Conservation (phyloP, 2,329 filamentous ascomycete species). For the Diaporthe citriasiana region DNA sequence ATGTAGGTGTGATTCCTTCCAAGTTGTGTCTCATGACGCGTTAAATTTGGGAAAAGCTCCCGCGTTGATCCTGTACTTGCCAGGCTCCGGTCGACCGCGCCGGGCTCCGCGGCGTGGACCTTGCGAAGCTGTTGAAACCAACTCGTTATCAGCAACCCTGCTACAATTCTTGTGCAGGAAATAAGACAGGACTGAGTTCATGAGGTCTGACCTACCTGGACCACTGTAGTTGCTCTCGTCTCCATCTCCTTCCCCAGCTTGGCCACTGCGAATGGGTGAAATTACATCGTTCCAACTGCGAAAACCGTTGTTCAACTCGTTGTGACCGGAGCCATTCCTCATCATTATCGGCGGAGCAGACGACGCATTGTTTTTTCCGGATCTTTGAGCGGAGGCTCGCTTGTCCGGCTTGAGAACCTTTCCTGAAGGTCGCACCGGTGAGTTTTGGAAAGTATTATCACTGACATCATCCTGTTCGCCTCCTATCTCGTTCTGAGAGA, state of each 20-base stretch:
- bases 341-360: not conserved
- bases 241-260: not conserved
- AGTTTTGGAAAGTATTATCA: not conserved
- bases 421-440: not conserved
- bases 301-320: not conserved
- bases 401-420: not conserved
- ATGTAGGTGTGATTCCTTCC: not conserved
- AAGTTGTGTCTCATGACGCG: not conserved
- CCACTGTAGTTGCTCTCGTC: not conserved
- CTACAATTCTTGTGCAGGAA: not conserved
- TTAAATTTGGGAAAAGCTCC: not conserved
- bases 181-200: not conserved
- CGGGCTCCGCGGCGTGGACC: not conserved
- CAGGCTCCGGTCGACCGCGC: not conserved
- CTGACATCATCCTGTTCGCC: not conserved
- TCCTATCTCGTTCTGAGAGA: not conserved
- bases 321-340: not conserved
- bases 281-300: not conserved
- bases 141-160: not conserved
- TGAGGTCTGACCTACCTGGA: not conserved
- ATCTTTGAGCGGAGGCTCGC: not conserved
- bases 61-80: not conserved
- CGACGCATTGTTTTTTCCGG: not conserved
- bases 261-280: not conserved
- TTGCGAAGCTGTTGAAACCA: not conserved